Percentiles rank a stretch among this genome's conserved stretches.
These are phyloP conservation scores for Aspergillus haitiensis DNA, from an alignment of 495 filamentous ascomycete species.

Conservation along the genomic window DNA sequence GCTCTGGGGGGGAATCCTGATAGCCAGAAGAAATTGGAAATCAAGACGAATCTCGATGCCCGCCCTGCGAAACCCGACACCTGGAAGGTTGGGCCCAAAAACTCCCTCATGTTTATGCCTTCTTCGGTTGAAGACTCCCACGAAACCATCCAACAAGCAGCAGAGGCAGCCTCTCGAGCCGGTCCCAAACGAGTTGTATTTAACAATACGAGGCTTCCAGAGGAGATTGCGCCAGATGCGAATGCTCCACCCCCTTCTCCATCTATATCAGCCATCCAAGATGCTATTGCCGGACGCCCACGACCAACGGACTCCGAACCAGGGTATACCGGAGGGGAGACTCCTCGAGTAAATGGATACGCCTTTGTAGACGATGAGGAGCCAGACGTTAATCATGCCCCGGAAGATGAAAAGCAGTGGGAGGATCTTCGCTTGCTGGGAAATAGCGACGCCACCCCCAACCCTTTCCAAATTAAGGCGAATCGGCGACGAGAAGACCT, in stretches of 20 bases:
- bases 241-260: slow-evolving; percentile 65
- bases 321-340: slow-evolving; percentile 67
- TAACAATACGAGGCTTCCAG: slow-evolving; percentile 73
- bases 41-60: slow-evolving; percentile 61
- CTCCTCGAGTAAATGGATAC: slow-evolving; percentile 88
- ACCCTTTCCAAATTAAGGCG: slow-evolving; percentile 80
- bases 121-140: slow-evolving; percentile 62
- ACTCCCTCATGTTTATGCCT: slow-evolving; percentile 86
- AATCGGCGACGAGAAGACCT: slow-evolving; percentile 77
- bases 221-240: slow-evolving; percentile 27
- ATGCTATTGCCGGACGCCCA: slow-evolving; percentile 78
- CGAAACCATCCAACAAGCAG: slow-evolving; percentile 65
- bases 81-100: slow-evolving; percentile 72
- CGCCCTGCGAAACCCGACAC: slow-evolving; percentile 76
- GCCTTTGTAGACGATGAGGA: slow-evolving; percentile 88
- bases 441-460: slow-evolving; percentile 60
- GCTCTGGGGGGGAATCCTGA: slow-evolving; percentile 35
- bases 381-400: slow-evolving; percentile 35
- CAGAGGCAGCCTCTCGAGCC: slow-evolving; percentile 69
- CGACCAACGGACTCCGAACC: slow-evolving; percentile 65
- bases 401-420: slow-evolving; percentile 13
- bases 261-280: slow-evolving; percentile 78
- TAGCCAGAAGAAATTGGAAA: slow-evolving; percentile 40
- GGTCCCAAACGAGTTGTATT: slow-evolving; percentile 77
- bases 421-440: slow-evolving; percentile 50